Conservation (phyloP, 495 filamentous ascomycete genomes). For the Neurospora sp. region DNA sequence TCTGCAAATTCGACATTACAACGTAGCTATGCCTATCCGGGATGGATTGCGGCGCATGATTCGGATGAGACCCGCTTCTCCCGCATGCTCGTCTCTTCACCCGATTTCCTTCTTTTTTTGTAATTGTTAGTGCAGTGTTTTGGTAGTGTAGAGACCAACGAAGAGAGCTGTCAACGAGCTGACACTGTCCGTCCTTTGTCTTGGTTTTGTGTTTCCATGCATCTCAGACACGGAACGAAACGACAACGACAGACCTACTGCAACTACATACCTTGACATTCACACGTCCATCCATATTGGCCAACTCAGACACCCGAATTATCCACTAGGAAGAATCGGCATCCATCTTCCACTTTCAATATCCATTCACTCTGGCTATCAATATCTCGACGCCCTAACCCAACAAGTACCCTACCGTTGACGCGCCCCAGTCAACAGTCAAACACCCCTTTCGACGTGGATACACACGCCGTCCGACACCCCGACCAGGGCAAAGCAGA, state of each 20-base stretch:
- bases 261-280: neutral
- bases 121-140: neutral
- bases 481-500: neutral
- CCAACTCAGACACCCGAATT: conserved; percentile 20
- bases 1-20: neutral
- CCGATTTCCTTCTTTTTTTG: conserved; percentile 11
- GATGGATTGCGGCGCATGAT: neutral
- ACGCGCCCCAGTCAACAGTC: neutral
- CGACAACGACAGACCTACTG: neutral
- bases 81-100: conserved; percentile 20
- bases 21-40: neutral
- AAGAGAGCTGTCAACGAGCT: neutral
- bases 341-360: neutral
- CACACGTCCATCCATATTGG: conserved; percentile 1
- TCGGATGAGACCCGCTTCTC: conserved; percentile 22
- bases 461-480: neutral
- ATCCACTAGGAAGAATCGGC: neutral
- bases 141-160: neutral
- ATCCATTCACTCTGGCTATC: neutral
- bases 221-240: conserved; percentile 14
- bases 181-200: conserved; percentile 15
- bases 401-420: neutral
- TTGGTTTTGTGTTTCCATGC: conserved; percentile 26
- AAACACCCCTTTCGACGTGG: neutral
- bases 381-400: neutral